These are phyloP conservation scores for Helicostylum pulchrum DNA, from an alignment of 192 early-diverging fungal genomes.

Conservation along the genomic window DNA sequence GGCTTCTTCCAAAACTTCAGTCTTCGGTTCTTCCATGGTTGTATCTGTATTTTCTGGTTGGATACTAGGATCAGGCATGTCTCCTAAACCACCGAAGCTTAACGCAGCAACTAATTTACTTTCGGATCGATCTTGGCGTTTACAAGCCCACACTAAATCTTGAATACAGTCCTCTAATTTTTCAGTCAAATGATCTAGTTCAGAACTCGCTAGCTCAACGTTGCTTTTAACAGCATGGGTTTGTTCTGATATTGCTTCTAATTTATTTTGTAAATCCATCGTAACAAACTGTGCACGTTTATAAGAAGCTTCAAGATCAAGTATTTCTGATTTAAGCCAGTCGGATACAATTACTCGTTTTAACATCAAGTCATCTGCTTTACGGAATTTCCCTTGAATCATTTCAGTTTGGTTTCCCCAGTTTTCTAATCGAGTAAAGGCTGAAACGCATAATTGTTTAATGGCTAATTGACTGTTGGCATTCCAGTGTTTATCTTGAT, in stretches of 20 bases:
- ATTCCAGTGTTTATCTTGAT: background rate
- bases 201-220: background rate
- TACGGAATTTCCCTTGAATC: background rate
- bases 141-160: conserved; percentile 43
- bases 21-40: background rate
- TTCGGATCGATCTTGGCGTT: conserved; percentile 44
- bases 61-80: background rate
- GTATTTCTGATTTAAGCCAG: background rate
- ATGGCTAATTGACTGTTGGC: background rate
- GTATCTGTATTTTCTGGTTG: background rate
- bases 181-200: conserved; percentile 25
- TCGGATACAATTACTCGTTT: background rate
- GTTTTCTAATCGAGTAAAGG: background rate
- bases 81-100: conserved; percentile 22
- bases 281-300: background rate
- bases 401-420: background rate
- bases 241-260: background rate
- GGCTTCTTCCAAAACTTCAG: background rate
- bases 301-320: conserved; percentile 5
- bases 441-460: background rate
- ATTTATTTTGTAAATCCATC: background rate
- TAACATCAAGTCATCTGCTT: background rate
- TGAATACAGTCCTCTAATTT: conserved; percentile 35
- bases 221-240: background rate
- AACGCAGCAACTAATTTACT: conserved; percentile 39